Conservation (phyloP, 352 stramenopile species). For the Globisporangium polare region DNA sequence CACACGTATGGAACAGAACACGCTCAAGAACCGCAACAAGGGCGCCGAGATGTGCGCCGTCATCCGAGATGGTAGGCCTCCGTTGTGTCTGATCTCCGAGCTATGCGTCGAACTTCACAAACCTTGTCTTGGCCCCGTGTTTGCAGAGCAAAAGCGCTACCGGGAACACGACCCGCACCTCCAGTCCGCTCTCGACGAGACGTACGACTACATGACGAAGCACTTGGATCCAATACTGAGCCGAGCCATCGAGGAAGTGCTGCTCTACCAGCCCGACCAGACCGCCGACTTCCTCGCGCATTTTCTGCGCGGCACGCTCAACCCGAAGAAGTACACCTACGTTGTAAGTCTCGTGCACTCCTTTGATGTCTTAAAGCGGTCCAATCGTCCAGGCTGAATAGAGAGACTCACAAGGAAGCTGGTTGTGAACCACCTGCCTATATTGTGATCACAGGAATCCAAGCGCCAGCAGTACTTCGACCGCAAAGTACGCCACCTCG, state of each 20-base stretch:
- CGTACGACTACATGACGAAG: slow-evolving; percentile 74
- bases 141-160: slow-evolving; percentile 61
- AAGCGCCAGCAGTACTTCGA: slow-evolving; percentile 72
- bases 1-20: slow-evolving; percentile 27
- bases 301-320: slow-evolving; percentile 57
- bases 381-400: background rate
- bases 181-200: slow-evolving; percentile 37
- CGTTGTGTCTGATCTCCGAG: background rate
- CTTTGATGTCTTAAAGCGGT: too few relatives aligned
- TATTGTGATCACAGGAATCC: slow-evolving; percentile 34
- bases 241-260: slow-evolving; percentile 56
- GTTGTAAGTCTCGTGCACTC: slow-evolving; percentile 32
- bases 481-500: slow-evolving; percentile 69
- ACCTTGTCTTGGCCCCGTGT: background rate
- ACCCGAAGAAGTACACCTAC: slow-evolving; percentile 73
- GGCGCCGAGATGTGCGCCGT: slow-evolving; percentile 37
- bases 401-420: background rate
- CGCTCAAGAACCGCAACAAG: slow-evolving; percentile 52
- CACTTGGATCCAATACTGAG: slow-evolving; percentile 59
- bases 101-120: background rate
- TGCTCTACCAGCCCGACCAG: slow-evolving; percentile 76
- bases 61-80: slow-evolving; percentile 43
- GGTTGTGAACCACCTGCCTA: background rate
- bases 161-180: slow-evolving; percentile 47
- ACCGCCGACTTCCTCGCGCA: slow-evolving; percentile 66